These are phyloP conservation scores for Bjerkandera adusta DNA, from an alignment of 1,284 basidiomycete species.

Conservation along the genomic window DNA sequence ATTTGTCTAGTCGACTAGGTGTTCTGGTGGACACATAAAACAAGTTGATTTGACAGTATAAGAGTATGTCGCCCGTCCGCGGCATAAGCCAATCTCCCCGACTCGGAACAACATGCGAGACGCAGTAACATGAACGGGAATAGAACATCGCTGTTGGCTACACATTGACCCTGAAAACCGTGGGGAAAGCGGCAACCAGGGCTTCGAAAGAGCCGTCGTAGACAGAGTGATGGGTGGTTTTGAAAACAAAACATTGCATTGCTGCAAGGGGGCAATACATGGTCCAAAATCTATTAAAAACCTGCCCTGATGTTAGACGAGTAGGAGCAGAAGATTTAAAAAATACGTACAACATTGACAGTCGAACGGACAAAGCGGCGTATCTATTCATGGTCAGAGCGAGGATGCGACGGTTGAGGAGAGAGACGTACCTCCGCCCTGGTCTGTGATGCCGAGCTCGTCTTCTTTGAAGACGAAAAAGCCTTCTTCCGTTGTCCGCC, in stretches of 20 bases:
- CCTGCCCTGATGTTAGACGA: constrained; percentile 33
- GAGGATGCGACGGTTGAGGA: constrained; percentile 9
- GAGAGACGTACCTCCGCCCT: constrained; percentile 68
- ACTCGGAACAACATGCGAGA: not conserved
- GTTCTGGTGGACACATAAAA: too few relatives aligned
- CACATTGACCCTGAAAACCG: constrained; percentile 59
- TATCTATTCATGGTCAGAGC: constrained; percentile 27
- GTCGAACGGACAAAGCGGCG: constrained; percentile 33
- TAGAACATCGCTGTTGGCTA: constrained; percentile 49
- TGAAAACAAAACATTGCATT: not conserved
- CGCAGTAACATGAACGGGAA: constrained; percentile 3
- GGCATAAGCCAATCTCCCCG: constrained; percentile 4
- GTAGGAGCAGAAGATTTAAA: not conserved
- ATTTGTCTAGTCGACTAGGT: too few relatives aligned
- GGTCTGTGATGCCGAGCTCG: constrained; percentile 72
- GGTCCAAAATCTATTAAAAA: constrained; percentile 36
- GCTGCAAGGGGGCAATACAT: not conserved
- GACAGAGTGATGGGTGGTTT: too few relatives aligned
- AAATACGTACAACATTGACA: constrained; percentile 33
- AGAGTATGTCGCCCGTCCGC: not conserved
- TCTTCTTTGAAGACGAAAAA: constrained; percentile 85
- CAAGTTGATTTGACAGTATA: too few relatives aligned
- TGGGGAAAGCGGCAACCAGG: constrained; percentile 40
- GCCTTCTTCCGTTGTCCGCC: constrained; percentile 83
- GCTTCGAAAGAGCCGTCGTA: constrained; percentile 75